Percentiles rank a stretch among this genome's conserved stretches.
Evolutionary conservation across 225 moss, liverwort and hornwort genomes (phyloP).

Genomic region (Pleurozium schreberi): DNA sequence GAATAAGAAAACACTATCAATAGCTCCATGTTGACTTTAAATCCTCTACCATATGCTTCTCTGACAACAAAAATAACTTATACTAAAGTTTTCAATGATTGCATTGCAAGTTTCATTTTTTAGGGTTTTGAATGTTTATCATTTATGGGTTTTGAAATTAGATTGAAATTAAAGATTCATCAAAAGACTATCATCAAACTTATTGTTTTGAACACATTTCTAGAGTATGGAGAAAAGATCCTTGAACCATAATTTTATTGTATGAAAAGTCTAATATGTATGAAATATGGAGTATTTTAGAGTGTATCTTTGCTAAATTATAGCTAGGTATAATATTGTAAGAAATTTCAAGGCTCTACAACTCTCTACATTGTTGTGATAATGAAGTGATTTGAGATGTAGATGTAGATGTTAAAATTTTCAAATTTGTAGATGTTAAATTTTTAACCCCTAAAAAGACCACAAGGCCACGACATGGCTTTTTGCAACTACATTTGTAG

Average conservation of each 20-base stretch:
- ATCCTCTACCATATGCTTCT: rapidly evolving
- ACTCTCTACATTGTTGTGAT: neutral
- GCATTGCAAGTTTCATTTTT: neutral
- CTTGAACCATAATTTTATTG: no score
- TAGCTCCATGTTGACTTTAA: neutral
- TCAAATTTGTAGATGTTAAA: neutral
- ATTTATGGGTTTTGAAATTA: no score
- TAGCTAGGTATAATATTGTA: neutral
- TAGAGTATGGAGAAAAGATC: neutral
- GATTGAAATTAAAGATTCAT: neutral
- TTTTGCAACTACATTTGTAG: no score
- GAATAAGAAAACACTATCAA: neutral
- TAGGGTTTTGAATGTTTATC: rapidly evolving
- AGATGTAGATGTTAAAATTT: no score
- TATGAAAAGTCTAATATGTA: neutral
- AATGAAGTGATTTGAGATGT: neutral
- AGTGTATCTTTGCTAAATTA: neutral
- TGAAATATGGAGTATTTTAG: neutral
- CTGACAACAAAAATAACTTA: neutral
- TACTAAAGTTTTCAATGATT: no score
- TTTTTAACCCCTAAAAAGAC: no score
- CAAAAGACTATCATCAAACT: no score
- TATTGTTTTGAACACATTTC: neutral
- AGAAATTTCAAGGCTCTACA: rapidly evolving
- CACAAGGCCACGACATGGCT: no score